Conservation (phyloP, 2,329 filamentous ascomycete genomes). For the Cladobotryum mycophilum region DNA sequence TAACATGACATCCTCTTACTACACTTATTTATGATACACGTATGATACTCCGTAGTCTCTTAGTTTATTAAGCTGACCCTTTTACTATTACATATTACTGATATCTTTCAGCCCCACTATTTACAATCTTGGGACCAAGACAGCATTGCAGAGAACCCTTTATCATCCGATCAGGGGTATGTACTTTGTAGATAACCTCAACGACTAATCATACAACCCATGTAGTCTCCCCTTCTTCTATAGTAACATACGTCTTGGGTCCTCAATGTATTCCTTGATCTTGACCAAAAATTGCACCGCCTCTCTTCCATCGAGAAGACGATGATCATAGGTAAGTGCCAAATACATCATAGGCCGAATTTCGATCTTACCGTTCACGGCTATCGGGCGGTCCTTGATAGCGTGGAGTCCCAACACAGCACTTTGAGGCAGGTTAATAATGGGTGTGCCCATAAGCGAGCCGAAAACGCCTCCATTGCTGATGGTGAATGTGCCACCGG, state of each 20-base stretch:
- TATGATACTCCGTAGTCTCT: too few species aligned
- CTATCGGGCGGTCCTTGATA: constrained; percentile 90
- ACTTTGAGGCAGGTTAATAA: constrained; percentile 94
- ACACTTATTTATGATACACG: too few species aligned
- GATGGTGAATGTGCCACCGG: constrained; percentile 95
- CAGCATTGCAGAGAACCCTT: too few species aligned
- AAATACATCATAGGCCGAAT: constrained; percentile 99
- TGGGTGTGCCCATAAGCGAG: constrained; percentile 93
- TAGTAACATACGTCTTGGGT: constrained; percentile 85
- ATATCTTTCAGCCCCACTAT: too few species aligned
- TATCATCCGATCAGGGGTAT: too few species aligned
- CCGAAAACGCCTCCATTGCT: constrained; percentile 97
- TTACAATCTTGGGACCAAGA: too few species aligned
- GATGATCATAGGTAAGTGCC: constrained; percentile 94
- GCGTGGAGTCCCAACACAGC: constrained; percentile 89
- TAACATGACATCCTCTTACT: too few species aligned
- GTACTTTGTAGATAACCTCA: too few species aligned
- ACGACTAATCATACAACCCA: too few species aligned
- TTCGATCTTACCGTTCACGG: constrained; percentile 87
- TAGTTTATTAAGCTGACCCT: too few species aligned
- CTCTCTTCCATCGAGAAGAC: constrained; percentile 88
- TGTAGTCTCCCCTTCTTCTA: constrained; percentile 19
- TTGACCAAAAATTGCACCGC: constrained; percentile 95
- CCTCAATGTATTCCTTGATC: constrained; percentile 96
- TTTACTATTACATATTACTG: too few species aligned